Evolutionary conservation across 2,329 filamentous ascomycete genomes (phyloP).

Genomic region (Aspergillus quadrilineatus): DNA sequence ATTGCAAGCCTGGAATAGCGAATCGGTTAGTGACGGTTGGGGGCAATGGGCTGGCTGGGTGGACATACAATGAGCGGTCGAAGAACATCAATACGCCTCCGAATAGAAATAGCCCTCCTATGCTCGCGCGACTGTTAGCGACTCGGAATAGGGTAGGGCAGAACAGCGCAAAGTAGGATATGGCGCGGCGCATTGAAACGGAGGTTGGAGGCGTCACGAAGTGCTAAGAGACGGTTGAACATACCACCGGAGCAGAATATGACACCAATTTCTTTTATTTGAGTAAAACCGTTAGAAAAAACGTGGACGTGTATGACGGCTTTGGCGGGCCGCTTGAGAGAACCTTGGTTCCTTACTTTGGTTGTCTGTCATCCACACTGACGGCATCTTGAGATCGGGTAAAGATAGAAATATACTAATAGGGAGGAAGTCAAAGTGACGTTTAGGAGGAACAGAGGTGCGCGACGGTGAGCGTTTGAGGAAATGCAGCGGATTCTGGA

Average conservation of each 20-base stretch:
- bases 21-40: background rate
- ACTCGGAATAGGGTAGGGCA: background rate
- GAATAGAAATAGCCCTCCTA: constrained; percentile 91
- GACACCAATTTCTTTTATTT: constrained; percentile 79
- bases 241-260: constrained; percentile 96
- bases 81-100: constrained; percentile 96
- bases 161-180: background rate
- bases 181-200: background rate
- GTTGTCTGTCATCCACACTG: constrained; percentile 94
- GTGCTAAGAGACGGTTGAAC: constrained; percentile 39
- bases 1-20: constrained; percentile 74
- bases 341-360: constrained; percentile 67
- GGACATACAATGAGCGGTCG: constrained; percentile 83
- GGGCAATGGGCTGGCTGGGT: background rate
- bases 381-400: constrained; percentile 62
- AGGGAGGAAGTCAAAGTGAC: background rate
- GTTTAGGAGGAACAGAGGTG: background rate
- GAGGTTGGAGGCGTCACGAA: background rate
- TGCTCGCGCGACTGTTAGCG: constrained; percentile 19
- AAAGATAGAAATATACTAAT: background rate
- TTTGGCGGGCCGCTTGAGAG: background rate
- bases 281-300: constrained; percentile 21
- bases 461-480: background rate
- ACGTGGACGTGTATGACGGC: background rate
- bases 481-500: background rate